Evolutionary conservation across 176 grass and related monocot species (phyloP).

Genomic region (Musa acuminata): DNA sequence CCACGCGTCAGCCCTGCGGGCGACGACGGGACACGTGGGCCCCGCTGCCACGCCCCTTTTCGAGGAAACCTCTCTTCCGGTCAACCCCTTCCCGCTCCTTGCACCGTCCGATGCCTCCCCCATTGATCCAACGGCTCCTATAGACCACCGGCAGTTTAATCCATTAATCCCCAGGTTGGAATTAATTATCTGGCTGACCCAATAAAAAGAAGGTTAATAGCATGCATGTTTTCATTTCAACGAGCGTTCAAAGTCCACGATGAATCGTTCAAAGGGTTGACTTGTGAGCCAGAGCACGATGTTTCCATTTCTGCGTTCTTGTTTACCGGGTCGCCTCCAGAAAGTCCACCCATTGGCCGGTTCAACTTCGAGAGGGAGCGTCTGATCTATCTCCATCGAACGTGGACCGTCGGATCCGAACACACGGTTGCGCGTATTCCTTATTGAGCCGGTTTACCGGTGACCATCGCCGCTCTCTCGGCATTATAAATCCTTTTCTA

Average conservation of each 20-base stretch:
- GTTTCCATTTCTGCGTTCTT: neutral
- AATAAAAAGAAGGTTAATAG: too few relatives aligned
- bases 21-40: neutral
- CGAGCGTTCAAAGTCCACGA: neutral
- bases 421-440: too few relatives aligned
- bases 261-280: neutral
- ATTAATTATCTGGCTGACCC: neutral
- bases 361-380: neutral
- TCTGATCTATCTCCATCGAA: neutral
- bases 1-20: neutral
- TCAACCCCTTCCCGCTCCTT: neutral
- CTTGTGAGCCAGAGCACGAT: neutral
- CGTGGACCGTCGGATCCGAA: neutral
- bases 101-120: neutral
- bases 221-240: too few relatives aligned
- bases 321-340: neutral
- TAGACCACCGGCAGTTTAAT: neutral
- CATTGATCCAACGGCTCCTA: neutral
- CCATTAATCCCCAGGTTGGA: neutral
- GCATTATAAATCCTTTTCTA: neutral
- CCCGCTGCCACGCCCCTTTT: neutral
- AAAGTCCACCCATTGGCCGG: neutral
- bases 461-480: neutral
- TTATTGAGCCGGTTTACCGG: neutral
- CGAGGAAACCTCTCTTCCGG: too few relatives aligned